Evolutionary conservation across 2,329 filamentous ascomycete genomes (phyloP).

Genomic region (Fusarium musae): DNA sequence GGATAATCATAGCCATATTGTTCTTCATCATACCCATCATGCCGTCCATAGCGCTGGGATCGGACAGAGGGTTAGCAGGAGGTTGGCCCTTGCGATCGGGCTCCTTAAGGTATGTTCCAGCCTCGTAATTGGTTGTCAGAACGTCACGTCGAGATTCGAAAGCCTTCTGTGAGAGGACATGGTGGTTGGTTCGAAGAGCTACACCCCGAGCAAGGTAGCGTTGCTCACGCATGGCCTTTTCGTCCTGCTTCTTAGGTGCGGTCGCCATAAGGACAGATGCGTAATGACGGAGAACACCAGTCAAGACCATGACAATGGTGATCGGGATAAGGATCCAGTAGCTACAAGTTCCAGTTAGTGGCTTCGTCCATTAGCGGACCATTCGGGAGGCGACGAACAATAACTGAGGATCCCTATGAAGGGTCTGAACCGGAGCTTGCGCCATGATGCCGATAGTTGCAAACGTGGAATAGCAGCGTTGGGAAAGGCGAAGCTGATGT

Average conservation of each 20-base stretch:
- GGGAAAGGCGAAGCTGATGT: slow-evolving; percentile 17
- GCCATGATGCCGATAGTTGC: slow-evolving; percentile 69
- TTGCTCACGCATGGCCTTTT: slow-evolving; percentile 84
- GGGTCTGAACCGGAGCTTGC: slow-evolving; percentile 88
- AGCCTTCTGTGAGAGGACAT: slow-evolving; percentile 79
- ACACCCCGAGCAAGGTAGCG: slow-evolving; percentile 85
- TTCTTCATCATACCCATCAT: slow-evolving; percentile 99
- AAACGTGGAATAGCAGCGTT: slow-evolving; percentile 15
- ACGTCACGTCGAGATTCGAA: slow-evolving; percentile 85
- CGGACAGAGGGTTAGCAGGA: slow-evolving; percentile 91
- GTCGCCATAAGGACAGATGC: slow-evolving; percentile 90
- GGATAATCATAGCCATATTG: slow-evolving; percentile 99
- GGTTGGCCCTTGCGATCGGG: slow-evolving; percentile 87
- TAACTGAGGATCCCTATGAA: slow-evolving; percentile 96
- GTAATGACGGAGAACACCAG: slow-evolving; percentile 95
- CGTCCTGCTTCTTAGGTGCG: slow-evolving; percentile 83
- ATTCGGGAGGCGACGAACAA: slow-evolving; percentile 72
- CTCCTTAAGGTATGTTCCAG: slow-evolving; percentile 88
- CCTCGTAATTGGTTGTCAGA: slow-evolving; percentile 83
- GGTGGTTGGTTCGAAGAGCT: slow-evolving; percentile 83
- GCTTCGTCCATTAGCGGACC: neutral
- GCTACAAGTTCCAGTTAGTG: slow-evolving; percentile 61
- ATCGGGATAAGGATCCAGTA: slow-evolving; percentile 99
- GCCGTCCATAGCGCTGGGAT: slow-evolving; percentile 96
- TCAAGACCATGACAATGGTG: slow-evolving; percentile 97